Conservation (phyloP, 2,329 filamentous ascomycete species). For the Aspergillus phoenicis region DNA sequence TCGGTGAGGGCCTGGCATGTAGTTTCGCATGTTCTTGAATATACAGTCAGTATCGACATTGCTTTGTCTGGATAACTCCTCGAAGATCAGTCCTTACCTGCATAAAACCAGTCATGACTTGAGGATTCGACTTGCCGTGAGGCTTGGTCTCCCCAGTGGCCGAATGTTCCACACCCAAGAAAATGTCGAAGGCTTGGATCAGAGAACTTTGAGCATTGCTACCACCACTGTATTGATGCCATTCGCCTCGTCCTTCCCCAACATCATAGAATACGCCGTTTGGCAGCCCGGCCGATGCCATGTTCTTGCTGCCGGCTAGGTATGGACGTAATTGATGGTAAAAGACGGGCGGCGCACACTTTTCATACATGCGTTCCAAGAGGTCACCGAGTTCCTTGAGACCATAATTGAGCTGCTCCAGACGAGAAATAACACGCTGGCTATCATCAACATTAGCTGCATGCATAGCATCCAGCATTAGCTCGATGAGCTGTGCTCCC, state of each 20-base stretch:
- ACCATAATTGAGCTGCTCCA: slow-evolving; percentile 45
- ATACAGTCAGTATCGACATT: slow-evolving; percentile 3
- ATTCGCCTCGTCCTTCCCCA: slow-evolving; percentile 51
- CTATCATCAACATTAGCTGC: slow-evolving; percentile 45
- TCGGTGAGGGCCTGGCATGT: slow-evolving; percentile 58
- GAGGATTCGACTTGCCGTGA: slow-evolving; percentile 2
- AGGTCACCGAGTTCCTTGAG: slow-evolving; percentile 47
- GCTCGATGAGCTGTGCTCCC: slow-evolving; percentile 38
- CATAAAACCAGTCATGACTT: slow-evolving; percentile 12
- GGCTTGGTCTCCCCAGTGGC: slow-evolving; percentile 35
- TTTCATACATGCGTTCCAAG: slow-evolving; percentile 56
- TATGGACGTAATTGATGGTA: slow-evolving; percentile 57
- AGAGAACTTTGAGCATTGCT: slow-evolving; percentile 60
- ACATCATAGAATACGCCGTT: slow-evolving; percentile 57
- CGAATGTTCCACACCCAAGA: slow-evolving; percentile 54
- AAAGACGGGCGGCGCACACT: slow-evolving; percentile 52
- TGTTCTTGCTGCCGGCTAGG: slow-evolving; percentile 57
- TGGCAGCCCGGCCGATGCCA: slow-evolving; percentile 54
- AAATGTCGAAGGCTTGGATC: slow-evolving; percentile 57
- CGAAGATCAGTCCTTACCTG: slow-evolving; percentile 8
- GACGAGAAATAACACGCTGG: slow-evolving; percentile 40
- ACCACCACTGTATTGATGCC: slow-evolving; percentile 56
- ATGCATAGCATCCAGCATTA: slow-evolving; percentile 48
- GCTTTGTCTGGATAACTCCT: neutral
- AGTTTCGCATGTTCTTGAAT: slow-evolving; percentile 54